Conservation (phyloP, 257 asterid species). For the Coffea canephora region DNA sequence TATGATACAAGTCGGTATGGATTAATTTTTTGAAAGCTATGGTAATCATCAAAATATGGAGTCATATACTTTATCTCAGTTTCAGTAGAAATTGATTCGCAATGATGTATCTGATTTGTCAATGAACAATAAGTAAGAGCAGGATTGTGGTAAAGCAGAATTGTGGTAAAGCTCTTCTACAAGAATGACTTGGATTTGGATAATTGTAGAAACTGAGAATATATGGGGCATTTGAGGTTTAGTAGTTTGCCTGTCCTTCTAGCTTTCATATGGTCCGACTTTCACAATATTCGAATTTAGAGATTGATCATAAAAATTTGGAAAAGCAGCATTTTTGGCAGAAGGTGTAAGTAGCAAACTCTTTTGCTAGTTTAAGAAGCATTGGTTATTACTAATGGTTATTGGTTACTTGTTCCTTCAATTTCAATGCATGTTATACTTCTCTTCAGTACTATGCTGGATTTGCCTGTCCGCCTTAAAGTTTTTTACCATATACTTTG, state of each 20-base stretch:
- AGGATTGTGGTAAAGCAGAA: not conserved
- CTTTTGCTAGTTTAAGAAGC: not conserved
- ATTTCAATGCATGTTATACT: not conserved
- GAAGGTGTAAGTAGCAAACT: not conserved
- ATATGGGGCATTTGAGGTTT: not conserved
- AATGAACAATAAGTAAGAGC: not conserved
- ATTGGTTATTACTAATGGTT: not conserved
- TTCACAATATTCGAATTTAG: not conserved
- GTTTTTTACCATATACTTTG: not conserved
- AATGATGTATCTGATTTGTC: not conserved
- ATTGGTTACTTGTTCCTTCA: not conserved
- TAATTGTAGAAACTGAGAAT: not conserved
- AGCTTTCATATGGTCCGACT: not conserved
- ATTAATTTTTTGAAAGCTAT: not conserved
- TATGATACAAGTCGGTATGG: constrained; percentile 8
- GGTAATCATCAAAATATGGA: not conserved
- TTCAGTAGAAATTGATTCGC: not conserved
- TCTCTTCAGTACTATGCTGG: not conserved
- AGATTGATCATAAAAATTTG: not conserved
- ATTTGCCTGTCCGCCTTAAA: not conserved
- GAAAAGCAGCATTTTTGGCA: not conserved
- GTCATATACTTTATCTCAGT: not conserved
- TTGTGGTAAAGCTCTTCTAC: not conserved
- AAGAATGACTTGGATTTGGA: not conserved
- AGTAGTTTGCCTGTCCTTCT: not conserved